phyloP scores from a whole-genome alignment of 345 rosid species.

The Murraya koenigii region DNA sequence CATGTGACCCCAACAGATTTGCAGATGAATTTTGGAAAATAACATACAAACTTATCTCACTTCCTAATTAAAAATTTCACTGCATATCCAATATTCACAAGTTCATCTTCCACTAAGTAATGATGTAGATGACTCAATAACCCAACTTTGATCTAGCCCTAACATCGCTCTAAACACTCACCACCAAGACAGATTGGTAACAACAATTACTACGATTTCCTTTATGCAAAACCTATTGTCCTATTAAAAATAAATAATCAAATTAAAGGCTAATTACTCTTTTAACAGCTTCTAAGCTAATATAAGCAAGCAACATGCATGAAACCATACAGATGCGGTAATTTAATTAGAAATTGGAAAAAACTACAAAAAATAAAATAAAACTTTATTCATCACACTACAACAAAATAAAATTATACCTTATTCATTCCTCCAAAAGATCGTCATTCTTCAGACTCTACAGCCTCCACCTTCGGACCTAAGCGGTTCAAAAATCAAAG shows the following conservation, averaged over 20 bases:
- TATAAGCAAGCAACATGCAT: background rate
- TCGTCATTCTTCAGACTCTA: slow-evolving; percentile 41
- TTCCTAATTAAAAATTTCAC: background rate
- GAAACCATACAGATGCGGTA: background rate
- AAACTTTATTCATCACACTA: background rate
- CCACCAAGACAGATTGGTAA: too few species aligned
- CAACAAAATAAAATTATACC: background rate
- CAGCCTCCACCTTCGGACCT: slow-evolving; percentile 63
- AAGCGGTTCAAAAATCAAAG: slow-evolving; percentile 13
- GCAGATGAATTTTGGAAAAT: background rate
- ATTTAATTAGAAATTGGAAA: background rate
- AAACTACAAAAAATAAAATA: background rate
- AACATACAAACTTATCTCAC: background rate
- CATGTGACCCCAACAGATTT: background rate
- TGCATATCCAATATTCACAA: background rate
- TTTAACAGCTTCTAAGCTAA: background rate
- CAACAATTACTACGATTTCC: background rate
- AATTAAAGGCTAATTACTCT: background rate
- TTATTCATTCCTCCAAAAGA: background rate
- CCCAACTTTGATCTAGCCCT: background rate
- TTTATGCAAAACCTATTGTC: background rate
- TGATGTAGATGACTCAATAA: background rate
- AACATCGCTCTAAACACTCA: background rate
- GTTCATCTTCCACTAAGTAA: background rate
- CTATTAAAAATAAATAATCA: background rate